Conservation (phyloP, 208 protist species). For the Leptomonas seymouri region DNA sequence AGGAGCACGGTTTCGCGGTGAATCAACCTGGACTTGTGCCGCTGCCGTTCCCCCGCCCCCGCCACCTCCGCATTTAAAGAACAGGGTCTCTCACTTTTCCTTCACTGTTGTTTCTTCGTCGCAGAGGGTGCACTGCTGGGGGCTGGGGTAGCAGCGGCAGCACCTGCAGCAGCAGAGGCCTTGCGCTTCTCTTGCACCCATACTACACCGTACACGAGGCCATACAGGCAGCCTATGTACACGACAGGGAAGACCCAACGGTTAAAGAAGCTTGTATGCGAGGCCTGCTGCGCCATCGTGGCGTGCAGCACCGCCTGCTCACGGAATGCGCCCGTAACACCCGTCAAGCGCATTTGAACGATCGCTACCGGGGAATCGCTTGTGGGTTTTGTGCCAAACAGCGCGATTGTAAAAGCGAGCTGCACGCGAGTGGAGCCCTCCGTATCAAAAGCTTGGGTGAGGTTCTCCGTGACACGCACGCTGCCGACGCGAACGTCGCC, state of each 20-base stretch:
- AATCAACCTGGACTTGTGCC: too few species aligned
- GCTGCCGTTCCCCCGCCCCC: too few species aligned
- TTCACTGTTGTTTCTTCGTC: slow-evolving; percentile 23
- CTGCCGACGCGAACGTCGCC: slow-evolving; percentile 10
- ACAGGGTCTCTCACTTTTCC: neutral
- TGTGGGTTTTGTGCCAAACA: neutral
- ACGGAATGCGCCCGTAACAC: slow-evolving; percentile 28
- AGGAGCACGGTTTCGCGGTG: too few species aligned
- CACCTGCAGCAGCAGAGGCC: neutral
- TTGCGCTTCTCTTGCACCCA: slow-evolving; percentile 14
- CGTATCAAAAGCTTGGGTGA: slow-evolving; percentile 1
- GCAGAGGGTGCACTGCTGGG: neutral
- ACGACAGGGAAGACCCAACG: slow-evolving; percentile 55
- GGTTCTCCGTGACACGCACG: slow-evolving; percentile 21
- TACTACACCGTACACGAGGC: slow-evolving; percentile 21
- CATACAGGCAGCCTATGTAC: slow-evolving; percentile 42
- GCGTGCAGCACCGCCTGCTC: slow-evolving; percentile 13
- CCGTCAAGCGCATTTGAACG: slow-evolving; percentile 38
- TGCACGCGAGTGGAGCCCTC: slow-evolving; percentile 14
- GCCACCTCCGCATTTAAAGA: neutral
- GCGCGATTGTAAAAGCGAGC: slow-evolving; percentile 17
- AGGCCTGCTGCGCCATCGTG: slow-evolving; percentile 15
- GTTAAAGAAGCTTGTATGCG: slow-evolving; percentile 30
- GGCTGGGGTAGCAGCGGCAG: neutral
- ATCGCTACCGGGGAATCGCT: neutral